Percentiles rank a stretch among this genome's conserved stretches.
phyloP scores from a whole-genome alignment of 2,329 filamentous ascomycete genomes.

The Calonectria leucothoes region DNA sequence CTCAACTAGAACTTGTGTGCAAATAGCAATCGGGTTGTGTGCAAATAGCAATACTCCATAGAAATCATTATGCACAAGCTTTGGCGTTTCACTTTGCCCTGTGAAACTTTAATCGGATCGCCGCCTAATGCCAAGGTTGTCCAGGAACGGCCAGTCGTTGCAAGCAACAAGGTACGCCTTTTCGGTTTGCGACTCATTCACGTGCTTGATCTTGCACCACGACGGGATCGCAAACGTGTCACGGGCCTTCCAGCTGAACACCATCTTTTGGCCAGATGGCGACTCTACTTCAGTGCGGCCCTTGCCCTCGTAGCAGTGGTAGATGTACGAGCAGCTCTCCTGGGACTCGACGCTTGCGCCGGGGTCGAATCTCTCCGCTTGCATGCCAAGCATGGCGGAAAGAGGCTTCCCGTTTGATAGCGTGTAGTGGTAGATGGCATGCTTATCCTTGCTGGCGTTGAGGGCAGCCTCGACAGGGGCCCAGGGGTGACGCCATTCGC shows the following conservation, averaged over 20 bases:
- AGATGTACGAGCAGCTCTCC: constrained; percentile 63
- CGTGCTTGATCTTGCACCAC: constrained; percentile 62
- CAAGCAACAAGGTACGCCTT: constrained; percentile 49
- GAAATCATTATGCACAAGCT: neutral
- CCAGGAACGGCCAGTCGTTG: constrained; percentile 49
- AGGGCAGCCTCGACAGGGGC: constrained; percentile 52
- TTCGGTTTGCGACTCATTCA: constrained; percentile 45
- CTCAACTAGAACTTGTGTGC: no score
- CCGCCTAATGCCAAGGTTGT: constrained; percentile 36
- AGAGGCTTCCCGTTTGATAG: constrained; percentile 45
- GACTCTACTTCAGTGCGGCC: constrained; percentile 56
- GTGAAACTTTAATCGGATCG: neutral
- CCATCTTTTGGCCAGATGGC: constrained; percentile 43
- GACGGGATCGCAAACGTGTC: constrained; percentile 67
- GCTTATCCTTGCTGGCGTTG: constrained; percentile 43
- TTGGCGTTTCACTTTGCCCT: neutral
- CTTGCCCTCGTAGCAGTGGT: constrained; percentile 62
- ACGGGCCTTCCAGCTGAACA: constrained; percentile 56
- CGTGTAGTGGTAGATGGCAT: constrained; percentile 51
- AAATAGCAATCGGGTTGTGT: no score
- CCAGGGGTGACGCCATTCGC: constrained; percentile 59
- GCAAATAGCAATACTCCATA: no score
- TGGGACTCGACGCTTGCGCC: constrained; percentile 49
- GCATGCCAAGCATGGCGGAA: constrained; percentile 59
- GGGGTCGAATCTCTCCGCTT: constrained; percentile 59